Evolutionary conservation across 2,329 filamentous ascomycete genomes (phyloP), one percentile per base, ranked within the genome.

Genomic region (Purpureocillium lavendulum): DNA sequence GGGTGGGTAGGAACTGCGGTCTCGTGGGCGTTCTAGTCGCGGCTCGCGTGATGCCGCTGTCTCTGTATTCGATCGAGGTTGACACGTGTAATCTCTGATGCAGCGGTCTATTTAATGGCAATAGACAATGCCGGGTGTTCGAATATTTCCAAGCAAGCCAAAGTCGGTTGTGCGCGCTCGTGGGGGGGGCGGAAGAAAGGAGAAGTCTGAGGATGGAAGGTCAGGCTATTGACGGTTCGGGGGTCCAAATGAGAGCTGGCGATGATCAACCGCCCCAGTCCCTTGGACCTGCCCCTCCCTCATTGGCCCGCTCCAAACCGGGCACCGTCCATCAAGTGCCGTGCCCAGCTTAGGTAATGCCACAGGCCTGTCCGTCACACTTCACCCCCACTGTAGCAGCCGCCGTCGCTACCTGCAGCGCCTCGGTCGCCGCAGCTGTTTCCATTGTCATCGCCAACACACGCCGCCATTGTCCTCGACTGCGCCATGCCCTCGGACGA

Each of bases 401-500:
- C 21, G n/a, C n/a, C n/a, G n/a, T n/a, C n/a, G n/a, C n/a, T n/a
- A n/a, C n/a, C n/a, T n/a, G n/a, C n/a, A n/a, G n/a, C n/a, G n/a
- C n/a, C n/a, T n/a, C n/a, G n/a, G n/a, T n/a, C n/a, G n/a, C n/a
- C n/a, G n/a, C n/a, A 5, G 21, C 10, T 10, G 21, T 26, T 26
- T 10, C 6, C 21, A 10, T 5, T 26, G 21, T 6, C 21, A 26
- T 26, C 21, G 21, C 21, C 10, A 26, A 26, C n/a, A n/a, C n/a
- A 26, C 6, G 21, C 21, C 21, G 10, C 6, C 21, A 26, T n/a
- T n/a, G n/a, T n/a, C n/a, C n/a, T n/a, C n/a, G 10, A 26, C 21
- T 6, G 32, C 15, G 14, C 31, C 34, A 88, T 88, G 84, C 75
- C 81, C 17, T 73, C 77, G 40, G 82, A 85, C 59, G 86, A 94